Base-by-base conservation (phyloP, 2,329 filamentous ascomycete genomes). In the Beauveria sp. region DNA sequence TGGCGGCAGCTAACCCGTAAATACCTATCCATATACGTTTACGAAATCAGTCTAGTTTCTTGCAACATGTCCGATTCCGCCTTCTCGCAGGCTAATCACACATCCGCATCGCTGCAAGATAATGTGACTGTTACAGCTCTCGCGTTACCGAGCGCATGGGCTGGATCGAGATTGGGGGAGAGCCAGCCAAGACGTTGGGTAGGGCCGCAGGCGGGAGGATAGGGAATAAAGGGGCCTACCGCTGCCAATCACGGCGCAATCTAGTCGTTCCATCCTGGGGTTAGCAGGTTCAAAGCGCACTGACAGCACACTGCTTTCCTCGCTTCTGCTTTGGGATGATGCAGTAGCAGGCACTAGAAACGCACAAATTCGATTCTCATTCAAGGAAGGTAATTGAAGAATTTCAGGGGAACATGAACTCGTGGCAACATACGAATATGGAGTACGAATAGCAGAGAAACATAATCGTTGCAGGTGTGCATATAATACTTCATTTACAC, bases 1-100 rank as follows among this genome's bases (percentile, higher is more conserved):
- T 87, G 53, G 86, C 83, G 22, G 81, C 79, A 1, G 78, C 80
- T 37, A 90, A 75, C 24, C 87, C 87, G 67, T 76, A 78, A 75
- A 75, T 79, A 61, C 81, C 80, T 73, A 46, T 37, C 47, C 22
- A 28, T 14, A n/a, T 5, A 46, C 8, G 37, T 37, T 22, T 43
- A 43, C 18, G n/a, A n/a, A 24, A 20, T 43, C 16, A 48, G 28
- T 10, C 5, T 14, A 5, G 18, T 46, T 7, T 47, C 41, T 18
- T n/a, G 22, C 26, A 20, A 16, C 9, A 40, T 44, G 14, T 20
- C 8, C 30, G 5, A 26, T 47, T 7, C n/a, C 28, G 2, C 52
- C 20, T 28, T 37, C 12, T 37, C 34, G 5, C 34, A 14, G 6
- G 34, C 34, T 12, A 37, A 14, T 37, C 34, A 37, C 34, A 37